Base-by-base conservation (phyloP, 2,329 filamentous ascomycete species). In the Fusarium tricinctum region DNA sequence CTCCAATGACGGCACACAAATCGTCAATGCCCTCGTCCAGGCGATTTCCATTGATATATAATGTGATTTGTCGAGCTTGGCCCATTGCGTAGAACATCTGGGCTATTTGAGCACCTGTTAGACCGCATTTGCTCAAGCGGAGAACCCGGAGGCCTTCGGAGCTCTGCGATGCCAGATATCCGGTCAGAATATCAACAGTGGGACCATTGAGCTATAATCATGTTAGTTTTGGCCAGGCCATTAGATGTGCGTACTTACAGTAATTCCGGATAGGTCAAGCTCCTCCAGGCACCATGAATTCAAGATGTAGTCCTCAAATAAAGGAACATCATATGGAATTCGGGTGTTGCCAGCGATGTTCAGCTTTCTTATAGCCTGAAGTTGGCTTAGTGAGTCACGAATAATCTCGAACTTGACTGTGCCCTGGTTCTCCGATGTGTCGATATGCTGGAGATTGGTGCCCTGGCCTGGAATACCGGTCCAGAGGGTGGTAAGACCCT, bases 181-280 rank as follows among this genome's bases (percentile, higher is more conserved):
- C 77, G 43, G 83, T 81, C 22, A 88, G 74, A 2, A 80, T 78
- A 35, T 79, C 75, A 9, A 87, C 71, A 0, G 85, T 86, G 9
- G 81, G 81, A 42, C 82, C 79, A 54, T 86, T 86, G 35, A 86
- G 75, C 83, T 71, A 26, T 26, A 9, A 22, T 33, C 20, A 48
- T 42, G 66, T 73, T 62, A 72, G 60, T 23, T 22, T 38, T 33
- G 14, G 15, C 28, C 13, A 38, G 30, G n/a, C 7, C 12, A 28
- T 23, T 5, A 44, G 28, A 39, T 3, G 4, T 3, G 32, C 7
- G n/a, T 33, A 59, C 79, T 66, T 74, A 86, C 83, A 77, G 83
- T 82, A 74, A 85, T 87, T 7, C 83, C 82, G 4, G 86, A 87
- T 28, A 88, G 75, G 64, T 88, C 82, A 17, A 88, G 75, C 58